phyloP scores from a whole-genome alignment of 805 yeast genomes.

The Tetrapisispora taiwanensis region DNA sequence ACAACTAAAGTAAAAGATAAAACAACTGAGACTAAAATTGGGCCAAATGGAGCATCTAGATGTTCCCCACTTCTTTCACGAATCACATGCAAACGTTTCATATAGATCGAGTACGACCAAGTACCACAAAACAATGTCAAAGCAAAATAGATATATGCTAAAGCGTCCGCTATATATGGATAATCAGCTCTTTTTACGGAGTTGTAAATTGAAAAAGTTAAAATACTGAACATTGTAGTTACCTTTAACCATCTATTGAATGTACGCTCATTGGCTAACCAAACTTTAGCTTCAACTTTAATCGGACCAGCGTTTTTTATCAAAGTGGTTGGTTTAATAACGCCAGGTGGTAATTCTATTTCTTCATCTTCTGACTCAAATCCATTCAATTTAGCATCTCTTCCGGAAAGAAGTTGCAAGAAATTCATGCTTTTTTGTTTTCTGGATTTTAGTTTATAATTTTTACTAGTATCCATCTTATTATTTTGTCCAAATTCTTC shows the following conservation, averaged over 20 bases:
- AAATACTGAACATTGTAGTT: constrained; percentile 69
- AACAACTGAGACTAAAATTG: constrained; percentile 64
- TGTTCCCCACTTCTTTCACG: constrained; percentile 76
- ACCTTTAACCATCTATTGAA: constrained; percentile 92
- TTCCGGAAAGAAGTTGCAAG: constrained; percentile 31
- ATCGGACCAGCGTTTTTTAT: constrained; percentile 85
- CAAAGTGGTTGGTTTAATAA: constrained; percentile 64
- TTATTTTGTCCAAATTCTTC: background rate
- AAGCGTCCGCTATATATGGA: constrained; percentile 48
- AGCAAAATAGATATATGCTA: constrained; percentile 73
- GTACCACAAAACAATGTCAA: constrained; percentile 73
- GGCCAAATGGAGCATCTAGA: constrained; percentile 85
- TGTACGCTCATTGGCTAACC: constrained; percentile 97
- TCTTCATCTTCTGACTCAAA: constrained; percentile 85
- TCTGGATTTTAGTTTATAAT: constrained; percentile 19
- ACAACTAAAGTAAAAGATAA: constrained; percentile 54
- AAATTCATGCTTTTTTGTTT: constrained; percentile 25
- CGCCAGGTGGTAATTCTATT: constrained; percentile 80
- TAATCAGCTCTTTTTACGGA: constrained; percentile 61
- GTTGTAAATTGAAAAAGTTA: constrained; percentile 76
- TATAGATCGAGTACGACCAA: constrained; percentile 82
- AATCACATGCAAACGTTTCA: constrained; percentile 61
- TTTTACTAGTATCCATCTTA: constrained; percentile 5
- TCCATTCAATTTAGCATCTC: constrained; percentile 37
- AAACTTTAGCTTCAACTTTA: constrained; percentile 93